These are phyloP conservation scores for Colletotrichum neosansevieriae DNA, from an alignment of 2,329 filamentous ascomycete genomes.

Conservation along the genomic window DNA sequence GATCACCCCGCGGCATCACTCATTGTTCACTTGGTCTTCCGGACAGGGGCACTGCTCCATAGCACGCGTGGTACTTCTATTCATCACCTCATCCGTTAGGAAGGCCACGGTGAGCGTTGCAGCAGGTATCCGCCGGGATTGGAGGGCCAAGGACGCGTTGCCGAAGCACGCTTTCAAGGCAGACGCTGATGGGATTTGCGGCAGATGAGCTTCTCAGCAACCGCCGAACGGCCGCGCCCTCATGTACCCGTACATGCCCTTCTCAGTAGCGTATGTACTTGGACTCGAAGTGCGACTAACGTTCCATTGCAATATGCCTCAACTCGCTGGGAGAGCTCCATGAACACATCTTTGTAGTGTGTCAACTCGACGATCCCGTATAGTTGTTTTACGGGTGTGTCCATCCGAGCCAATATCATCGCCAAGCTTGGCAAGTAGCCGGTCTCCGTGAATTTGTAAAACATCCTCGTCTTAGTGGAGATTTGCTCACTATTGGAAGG, in stretches of 20 bases:
- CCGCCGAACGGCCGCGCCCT: not conserved
- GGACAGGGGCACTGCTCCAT: not conserved
- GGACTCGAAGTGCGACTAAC: not conserved
- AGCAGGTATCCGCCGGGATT: not conserved
- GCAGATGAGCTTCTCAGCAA: slow-evolving; percentile 14
- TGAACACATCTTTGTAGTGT: not conserved
- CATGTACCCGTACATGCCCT: slow-evolving; percentile 13
- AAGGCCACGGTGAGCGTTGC: slow-evolving; percentile 12
- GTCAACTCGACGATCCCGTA: slow-evolving; percentile 12
- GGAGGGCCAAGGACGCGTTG: not conserved
- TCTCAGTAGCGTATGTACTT: not conserved
- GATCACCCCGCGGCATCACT: slow-evolving; percentile 33
- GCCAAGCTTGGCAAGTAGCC: slow-evolving; percentile 19
- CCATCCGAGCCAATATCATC: slow-evolving; percentile 23
- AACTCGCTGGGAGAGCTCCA: not conserved
- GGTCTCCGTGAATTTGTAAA: not conserved
- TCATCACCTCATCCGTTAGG: slow-evolving; percentile 1
- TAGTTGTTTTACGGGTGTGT: not conserved
- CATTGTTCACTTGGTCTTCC: not conserved
- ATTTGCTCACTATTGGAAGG: not conserved
- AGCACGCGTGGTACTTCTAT: not conserved
- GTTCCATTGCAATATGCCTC: not conserved
- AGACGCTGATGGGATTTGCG: not conserved
- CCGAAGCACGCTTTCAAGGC: not conserved
- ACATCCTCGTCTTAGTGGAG: not conserved